Evolutionary conservation across 805 yeast genomes (phyloP), one percentile per base, ranked within the genome.

Genomic region (Brettanomyces bruxellensis): DNA sequence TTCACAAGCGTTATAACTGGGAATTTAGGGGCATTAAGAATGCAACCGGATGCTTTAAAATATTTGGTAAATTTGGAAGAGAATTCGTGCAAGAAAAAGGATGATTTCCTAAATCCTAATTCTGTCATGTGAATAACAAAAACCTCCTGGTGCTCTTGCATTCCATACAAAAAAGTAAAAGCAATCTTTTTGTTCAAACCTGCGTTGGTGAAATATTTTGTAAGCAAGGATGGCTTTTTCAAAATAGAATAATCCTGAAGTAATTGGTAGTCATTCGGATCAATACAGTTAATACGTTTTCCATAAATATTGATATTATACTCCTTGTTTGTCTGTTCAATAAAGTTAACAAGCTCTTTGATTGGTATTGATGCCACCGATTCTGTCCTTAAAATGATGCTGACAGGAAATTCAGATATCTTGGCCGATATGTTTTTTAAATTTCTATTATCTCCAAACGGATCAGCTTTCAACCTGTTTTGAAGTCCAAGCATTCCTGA

Each of bases 11-110:
- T 39, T 14, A 61, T 48, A 32, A 50, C 45, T 2, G 66, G 64
- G 38, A 54, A 59, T 9, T 44, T 40, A 1, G 56, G 55, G 23
- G 51, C 55, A 40, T 60, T 61, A 12, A 60, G 40, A 2, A 58
- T 32, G 41, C 59, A 53, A 6, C 50, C 53, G 1, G 46, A 43
- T 30, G 55, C 45, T 5, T 54, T 49, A 38, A 45, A 44, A n/a
- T 50, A 48, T 11, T 47, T 41, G 3, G 12, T 30, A 30, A 43
- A 46, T 5, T 40, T 37, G 9, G 25, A 40, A 4, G 35, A 43
- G 9, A 42, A 43, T 13, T 38, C 14, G 14, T 43, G 43, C n/a
- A 47, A 18, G 30, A 49, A 47, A 7, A 40, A 4, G 4, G 44
- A 40, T 25, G 48, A 32, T 8, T 34, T 37, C 13, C 35, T 32